Evolutionary conservation across 2,329 filamentous ascomycete species (phyloP), one percentile per base, ranked within the genome.

Genomic region (Emmonsiellopsis sp.): DNA sequence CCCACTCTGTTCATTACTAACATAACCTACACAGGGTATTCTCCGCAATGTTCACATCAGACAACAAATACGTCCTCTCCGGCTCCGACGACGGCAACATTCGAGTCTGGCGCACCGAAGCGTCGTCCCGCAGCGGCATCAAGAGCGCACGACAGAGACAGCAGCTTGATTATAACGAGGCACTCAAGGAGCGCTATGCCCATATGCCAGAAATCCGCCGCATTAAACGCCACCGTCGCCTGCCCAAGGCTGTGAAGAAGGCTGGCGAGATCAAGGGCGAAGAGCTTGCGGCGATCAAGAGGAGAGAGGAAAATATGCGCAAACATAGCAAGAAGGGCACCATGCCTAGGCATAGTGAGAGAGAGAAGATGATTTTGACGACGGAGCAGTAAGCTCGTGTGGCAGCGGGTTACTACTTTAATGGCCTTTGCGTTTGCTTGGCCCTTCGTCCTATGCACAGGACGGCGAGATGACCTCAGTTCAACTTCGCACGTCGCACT

Each of bases 121-220:
- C 93, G 16, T 92, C 89, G 1, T 80, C 86, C 52, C 79, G 92
- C 48, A 86, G 86, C 60, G 92, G 90, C 37, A 79, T 97, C 68
- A 94, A 95, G 74, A 89, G 86, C 20, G 82, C 89, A 15, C 81
- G 86, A 51, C 87, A 98, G 62, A 80, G 91, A 57, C 86, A 93
- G 70, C 87, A 92, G 57, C 78, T 96, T 32, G 91, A 97, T 70
- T 97, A 97, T 69, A 92, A 95, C 66, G 83, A 88, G 52, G 85
- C 91, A 9, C 76, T 98, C 55, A 83, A 89, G 63, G 79, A 89
- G 64, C 79, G 91, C 59, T 98, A 90, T 73, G 81, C 84, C 58
- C 93, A 98, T 70, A 96, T 98, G 91, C 93, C 93, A 49, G 92
- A 98, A 73, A 87, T 98, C 61, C 82, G 84, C 63, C 82, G 94